Evolutionary conservation across 163 green algal species (phyloP).

Genomic region (Chlorella variabilis): DNA sequence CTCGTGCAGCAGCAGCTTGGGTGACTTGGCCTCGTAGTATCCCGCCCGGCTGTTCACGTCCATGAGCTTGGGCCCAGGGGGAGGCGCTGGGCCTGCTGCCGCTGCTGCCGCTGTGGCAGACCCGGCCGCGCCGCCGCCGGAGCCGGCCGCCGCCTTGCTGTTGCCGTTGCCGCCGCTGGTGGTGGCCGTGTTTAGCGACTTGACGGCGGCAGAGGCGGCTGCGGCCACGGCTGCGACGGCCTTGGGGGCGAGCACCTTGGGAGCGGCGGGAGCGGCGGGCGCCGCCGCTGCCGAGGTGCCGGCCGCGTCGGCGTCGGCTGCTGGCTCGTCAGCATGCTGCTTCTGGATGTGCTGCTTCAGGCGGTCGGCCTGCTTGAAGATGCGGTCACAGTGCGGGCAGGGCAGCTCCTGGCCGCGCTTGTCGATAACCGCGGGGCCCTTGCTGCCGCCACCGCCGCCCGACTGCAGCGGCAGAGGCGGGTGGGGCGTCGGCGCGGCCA

Average conservation of each 20-base stretch:
- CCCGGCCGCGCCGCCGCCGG: neutral
- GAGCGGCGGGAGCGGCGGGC: neutral
- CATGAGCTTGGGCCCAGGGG: constrained; percentile 55
- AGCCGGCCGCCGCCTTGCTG: neutral
- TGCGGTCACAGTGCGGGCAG: constrained; percentile 90
- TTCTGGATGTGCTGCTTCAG: constrained; percentile 83
- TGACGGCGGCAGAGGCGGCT: constrained; percentile 13
- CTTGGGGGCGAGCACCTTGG: constrained; percentile 20
- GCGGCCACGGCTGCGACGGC: constrained; percentile 7
- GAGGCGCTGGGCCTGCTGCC: neutral
- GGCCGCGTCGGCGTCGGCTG: neutral
- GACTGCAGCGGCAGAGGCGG: constrained; percentile 62
- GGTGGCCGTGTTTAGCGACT: neutral
- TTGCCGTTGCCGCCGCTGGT: neutral
- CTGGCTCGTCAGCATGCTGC: constrained; percentile 61
- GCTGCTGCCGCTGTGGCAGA: constrained; percentile 14
- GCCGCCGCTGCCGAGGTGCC: neutral
- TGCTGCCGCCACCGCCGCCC: constrained; percentile 77
- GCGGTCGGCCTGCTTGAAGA: constrained; percentile 85
- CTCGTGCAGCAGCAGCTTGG: constrained; percentile 89
- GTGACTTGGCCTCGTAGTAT: constrained; percentile 77
- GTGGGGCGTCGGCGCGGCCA: neutral
- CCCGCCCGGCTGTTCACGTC: constrained; percentile 72
- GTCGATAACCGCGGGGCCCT: constrained; percentile 84
- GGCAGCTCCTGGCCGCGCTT: constrained; percentile 86